Conservation (phyloP, 257 asterid species). For the Rhazya stricta region DNA sequence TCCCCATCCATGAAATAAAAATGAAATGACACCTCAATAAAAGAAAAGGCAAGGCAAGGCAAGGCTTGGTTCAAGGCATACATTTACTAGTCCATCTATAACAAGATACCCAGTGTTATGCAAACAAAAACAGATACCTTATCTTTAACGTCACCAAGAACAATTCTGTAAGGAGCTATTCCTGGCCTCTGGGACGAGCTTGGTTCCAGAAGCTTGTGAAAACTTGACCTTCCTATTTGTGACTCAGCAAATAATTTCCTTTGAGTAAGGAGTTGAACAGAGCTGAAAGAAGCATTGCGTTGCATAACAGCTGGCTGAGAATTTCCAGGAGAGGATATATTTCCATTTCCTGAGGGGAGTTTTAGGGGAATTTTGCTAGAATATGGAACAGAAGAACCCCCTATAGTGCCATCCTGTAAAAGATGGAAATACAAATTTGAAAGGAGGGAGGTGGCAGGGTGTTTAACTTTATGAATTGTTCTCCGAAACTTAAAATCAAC, state of each 20-base stretch:
- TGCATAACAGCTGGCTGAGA: constrained; percentile 39
- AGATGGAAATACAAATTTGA: constrained; percentile 1
- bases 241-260: constrained; percentile 75
- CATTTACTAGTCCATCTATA: background rate
- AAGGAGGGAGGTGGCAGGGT: background rate
- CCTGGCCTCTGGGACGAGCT: constrained; percentile 83
- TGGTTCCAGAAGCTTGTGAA: constrained; percentile 85
- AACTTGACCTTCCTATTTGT: constrained; percentile 83
- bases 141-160: constrained; percentile 80
- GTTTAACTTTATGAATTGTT: constrained; percentile 4
- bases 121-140: constrained; percentile 42
- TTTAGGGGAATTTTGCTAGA: constrained; percentile 31
- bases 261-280: constrained; percentile 64
- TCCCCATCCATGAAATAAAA: background rate
- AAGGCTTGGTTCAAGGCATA: background rate
- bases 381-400: constrained; percentile 28
- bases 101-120: background rate
- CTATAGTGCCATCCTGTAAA: constrained; percentile 49
- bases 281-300: constrained; percentile 41
- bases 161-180: constrained; percentile 90
- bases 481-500: no score
- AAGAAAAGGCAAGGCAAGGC: background rate
- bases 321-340: constrained; percentile 34
- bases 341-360: constrained; percentile 40
- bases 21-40: no score